Evolutionary conservation across 768 basidiomycete species (phyloP), one percentile per base, ranked within the genome.

Genomic region (Calocybe cyanea): DNA sequence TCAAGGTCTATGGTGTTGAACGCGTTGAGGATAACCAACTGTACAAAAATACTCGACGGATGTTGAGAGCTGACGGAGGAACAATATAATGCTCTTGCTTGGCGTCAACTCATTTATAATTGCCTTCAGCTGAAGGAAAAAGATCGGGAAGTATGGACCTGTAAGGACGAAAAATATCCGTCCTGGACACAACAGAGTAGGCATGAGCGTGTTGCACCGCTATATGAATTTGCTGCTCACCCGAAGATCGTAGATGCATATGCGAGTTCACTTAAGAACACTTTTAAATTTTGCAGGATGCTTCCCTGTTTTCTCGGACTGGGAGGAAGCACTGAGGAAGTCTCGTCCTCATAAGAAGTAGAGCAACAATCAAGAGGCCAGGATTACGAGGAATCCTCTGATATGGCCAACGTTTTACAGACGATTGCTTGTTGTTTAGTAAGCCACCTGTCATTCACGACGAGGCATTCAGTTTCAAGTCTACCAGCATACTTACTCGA

Each of bases 51-150:
- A 15, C 24, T 60, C 63, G 49, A 61, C 62, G 17, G 63, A 28
- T 28, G 25, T 6, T 28, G 25, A 41, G 1, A 58, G 60, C 13
- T 43, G 55, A 6, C 11, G 11, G 25, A 28, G 11, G 25, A 49
- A 83, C 81, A 0, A 80, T 75, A 5, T 83, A 63, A 17, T n/a
- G n/a, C n/a, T n/a, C n/a, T n/a, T n/a, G n/a, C 57, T 61, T 2
- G 69, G 58, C 11, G 63, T 57, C 31, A 77, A 62, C 1, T 73
- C 72, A 45, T 77, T 75, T 31, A 67, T 60, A 20, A 76, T 64
- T 0, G 80, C 69, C 46, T 76, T 71, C 13, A 82, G 60, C 50
- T 84, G 82, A 7, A 82, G 53, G 54, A 76, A 82, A 61, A 78
- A 81, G n/a, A 77, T 61, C 0, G 80, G 78, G 36, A 69, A 76